Evolutionary conservation across 1,284 basidiomycete genomes (phyloP), one percentile per base, ranked within the genome.

Genomic region (Acaromyces ingoldii): DNA sequence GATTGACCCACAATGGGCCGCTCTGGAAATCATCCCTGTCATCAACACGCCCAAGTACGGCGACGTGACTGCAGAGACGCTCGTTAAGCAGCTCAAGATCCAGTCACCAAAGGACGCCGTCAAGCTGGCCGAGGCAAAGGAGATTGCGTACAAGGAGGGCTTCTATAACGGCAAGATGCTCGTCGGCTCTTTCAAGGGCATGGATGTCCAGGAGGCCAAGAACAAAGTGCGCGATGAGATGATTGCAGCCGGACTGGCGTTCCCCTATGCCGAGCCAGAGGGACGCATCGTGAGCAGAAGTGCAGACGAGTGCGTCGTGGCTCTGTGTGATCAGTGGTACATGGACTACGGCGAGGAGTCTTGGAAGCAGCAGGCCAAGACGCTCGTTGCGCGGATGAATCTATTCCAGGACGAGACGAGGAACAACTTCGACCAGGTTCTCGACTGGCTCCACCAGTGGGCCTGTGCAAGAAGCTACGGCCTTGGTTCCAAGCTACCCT

Each of bases 321-420:
- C 93, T 5, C 80, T 98, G 60, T 93, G 91, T 83, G 95, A 99
- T 76, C 95, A 99, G 78, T 99, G 93, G 92, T 98, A 98, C 79
- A 80, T 98, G 75, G 91, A 98, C 78, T 99, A 98, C 73, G 95
- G 93, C 67, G 92, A 97, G 80, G 76, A 84, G 2, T 76, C 77
- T 34, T 99, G 95, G 95, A 88, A 86, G 77, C 83, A 82, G 15
- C 82, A 88, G 70, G 85, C 91, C 6, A 87, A 91, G 76, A 85
- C 82, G 89, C 80, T 91, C 51, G 78, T 97, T 62, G 82, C 82
- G 11, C 82, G 80, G 70, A 92, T 98, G 91, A 85, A 96, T 78
- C 87, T 88, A 2, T 96, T 91, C 79, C 84, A 85, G 40, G 76
- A 80, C 33, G 92, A 97, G 79, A 97, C 92, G 1, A 83, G 90